Evolutionary conservation across 2,329 filamentous ascomycete genomes (phyloP), one percentile per base, ranked within the genome.

Genomic region (Leptosphaerulina australis): DNA sequence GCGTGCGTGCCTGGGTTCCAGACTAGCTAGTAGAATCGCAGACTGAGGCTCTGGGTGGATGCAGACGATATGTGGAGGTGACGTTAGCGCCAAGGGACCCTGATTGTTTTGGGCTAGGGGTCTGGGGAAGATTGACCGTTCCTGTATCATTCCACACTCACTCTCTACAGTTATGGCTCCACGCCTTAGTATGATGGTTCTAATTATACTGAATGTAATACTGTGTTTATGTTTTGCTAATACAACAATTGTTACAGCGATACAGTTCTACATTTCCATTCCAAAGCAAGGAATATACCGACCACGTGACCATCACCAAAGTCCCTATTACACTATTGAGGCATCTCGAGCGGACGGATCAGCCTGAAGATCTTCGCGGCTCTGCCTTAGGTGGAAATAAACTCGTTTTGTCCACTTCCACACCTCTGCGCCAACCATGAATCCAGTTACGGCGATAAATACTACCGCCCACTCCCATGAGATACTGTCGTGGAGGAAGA

Each of bases 401-500:
- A 69, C 68, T 1, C 87, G 74, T 75, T 90, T 90, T 9, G 62
- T 74, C 77, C 78, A 87, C 72, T 89, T 89, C 81, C 84, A 90
- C 0, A 71, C 54, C 71, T 90, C 87, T 0, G 83, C 77, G 1
- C 85, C 85, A 0, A 76, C 59, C 63, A 89, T 82, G 74, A 88
- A 90, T 2, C 88, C 64, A 0, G 80, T 64, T 0, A 81, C 77
- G 12, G 80, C 80, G 26, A 86, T 75, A 53, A 89, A 82, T 1
- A 88, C 83, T 39, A 89, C 79, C 0, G 74, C 83, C 86, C 86
- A 89, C 67, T 88, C 86, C 85, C 84, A 86, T 7, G 72, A 79
- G 51, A 88, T 88, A 0, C 81, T 80, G 7, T 74, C 79, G 61
- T 88, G 86, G 62, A 84, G 80, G 68, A 88, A 88, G 1, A 88